Evolutionary conservation across 768 basidiomycete genomes (phyloP).

Genomic region (Mycena polygramma): DNA sequence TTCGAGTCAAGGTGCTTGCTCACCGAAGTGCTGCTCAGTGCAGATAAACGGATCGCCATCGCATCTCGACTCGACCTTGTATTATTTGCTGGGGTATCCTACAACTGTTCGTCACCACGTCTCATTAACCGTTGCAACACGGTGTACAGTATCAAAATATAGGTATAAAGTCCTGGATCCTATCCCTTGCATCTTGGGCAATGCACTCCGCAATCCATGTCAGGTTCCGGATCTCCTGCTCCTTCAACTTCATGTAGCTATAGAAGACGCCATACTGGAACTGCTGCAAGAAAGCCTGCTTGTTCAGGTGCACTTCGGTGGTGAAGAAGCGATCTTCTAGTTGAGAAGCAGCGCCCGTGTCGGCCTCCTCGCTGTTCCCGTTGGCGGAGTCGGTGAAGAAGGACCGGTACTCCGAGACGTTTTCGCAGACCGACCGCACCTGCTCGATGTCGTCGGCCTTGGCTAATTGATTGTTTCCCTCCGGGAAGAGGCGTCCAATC

Average conservation of each 20-base stretch:
- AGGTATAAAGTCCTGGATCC: slow-evolving; percentile 96
- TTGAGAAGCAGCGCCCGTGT: slow-evolving; percentile 66
- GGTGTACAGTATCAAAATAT: slow-evolving; percentile 71
- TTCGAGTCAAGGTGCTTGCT: too few species aligned
- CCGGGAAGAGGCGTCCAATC: slow-evolving; percentile 94
- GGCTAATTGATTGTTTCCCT: slow-evolving; percentile 94
- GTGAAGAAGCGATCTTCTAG: slow-evolving; percentile 97
- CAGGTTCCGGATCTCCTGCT: slow-evolving; percentile 90
- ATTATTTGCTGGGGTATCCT: not conserved
- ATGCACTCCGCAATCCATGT: slow-evolving; percentile 99
- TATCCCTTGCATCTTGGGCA: slow-evolving; percentile 94
- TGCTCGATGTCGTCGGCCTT: slow-evolving; percentile 96
- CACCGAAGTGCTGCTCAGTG: too few species aligned
- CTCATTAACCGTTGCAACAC: not conserved
- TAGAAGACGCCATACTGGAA: slow-evolving; percentile 97
- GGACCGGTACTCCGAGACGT: slow-evolving; percentile 87
- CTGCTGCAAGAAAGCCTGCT: slow-evolving; percentile 94
- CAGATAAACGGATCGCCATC: too few species aligned
- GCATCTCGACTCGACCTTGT: not conserved
- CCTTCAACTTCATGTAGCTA: slow-evolving; percentile 92
- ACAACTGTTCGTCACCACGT: too few species aligned
- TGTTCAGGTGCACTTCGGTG: slow-evolving; percentile 94
- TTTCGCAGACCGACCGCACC: slow-evolving; percentile 89
- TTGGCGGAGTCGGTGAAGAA: slow-evolving; percentile 81
- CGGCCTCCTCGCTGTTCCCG: slow-evolving; percentile 50